Evolutionary conservation across 2,329 filamentous ascomycete species (phyloP), one percentile per base, ranked within the genome.

Genomic region (Exophiala viscosa): DNA sequence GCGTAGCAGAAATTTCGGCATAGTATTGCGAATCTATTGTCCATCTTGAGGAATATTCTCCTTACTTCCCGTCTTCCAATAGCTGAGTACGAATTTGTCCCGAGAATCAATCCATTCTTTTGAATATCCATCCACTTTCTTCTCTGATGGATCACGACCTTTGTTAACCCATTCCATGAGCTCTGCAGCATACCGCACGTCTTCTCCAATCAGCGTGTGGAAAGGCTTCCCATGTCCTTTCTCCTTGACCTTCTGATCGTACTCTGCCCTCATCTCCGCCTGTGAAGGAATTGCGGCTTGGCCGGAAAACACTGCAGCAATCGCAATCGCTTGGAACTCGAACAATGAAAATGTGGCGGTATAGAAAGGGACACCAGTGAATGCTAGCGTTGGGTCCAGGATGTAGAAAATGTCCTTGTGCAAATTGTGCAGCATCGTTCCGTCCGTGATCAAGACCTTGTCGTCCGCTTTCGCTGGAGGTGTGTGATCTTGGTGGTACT

Each of bases 351-450:
- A 88, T 0, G 84, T 87, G 0, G 83, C 82, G 0, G 80, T 80
- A 61, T 85, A 80, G 60, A 82, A 86, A 0, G 82, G 83, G 0
- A 84, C 78, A 0, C 85, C 84, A n/a, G 87, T 70, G 57, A 87
- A 87, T 0, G 75, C 71, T 1, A 88, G 69, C 0, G 80, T 79
- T 0, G 84, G 82, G 54, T 88, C 84, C 0, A 77, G 76, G 40
- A 87, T 86, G 66, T 86, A 88, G 64, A 85, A 88, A 11, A 88
- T 82, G 62, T 88, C 84, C 52, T 81, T 81, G 70, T 87, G 81
- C 0, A 88, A 70, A 58, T 88, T 87, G 61, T 87, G 85, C 3
- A 76, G 70, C 64, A 82, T 79, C 9, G 74, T 76, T 2, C 84
- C 84, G 40, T 87, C 82, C 0, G 74, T 87, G 3, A 88, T 78